A percentile compares a stretch with the other conserved stretches of the same genome.
Conservation (phyloP, 495 filamentous ascomycete species). For the Neurospora tetraspora region DNA sequence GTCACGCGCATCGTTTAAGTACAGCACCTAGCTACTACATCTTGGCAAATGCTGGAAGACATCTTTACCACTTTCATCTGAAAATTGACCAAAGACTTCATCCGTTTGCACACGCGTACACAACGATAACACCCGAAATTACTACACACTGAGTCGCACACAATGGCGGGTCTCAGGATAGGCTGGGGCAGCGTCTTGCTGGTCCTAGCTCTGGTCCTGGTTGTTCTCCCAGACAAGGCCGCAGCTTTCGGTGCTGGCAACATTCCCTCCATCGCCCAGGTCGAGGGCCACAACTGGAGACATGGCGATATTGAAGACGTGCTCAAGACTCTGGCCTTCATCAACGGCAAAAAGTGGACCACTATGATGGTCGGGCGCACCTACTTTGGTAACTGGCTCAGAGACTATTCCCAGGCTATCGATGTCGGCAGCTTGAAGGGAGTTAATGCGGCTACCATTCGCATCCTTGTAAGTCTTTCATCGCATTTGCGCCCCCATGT, state of each 20-base stretch:
- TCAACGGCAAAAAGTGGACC: constrained; percentile 92
- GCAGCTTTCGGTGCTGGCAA: constrained; percentile 91
- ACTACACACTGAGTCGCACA: not conserved
- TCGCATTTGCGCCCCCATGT: constrained; percentile 12
- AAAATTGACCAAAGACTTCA: not conserved
- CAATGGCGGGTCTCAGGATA: constrained; percentile 30
- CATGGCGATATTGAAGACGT: constrained; percentile 94
- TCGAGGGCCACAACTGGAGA: constrained; percentile 93
- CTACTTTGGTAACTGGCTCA: constrained; percentile 81
- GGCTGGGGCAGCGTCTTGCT: constrained; percentile 37
- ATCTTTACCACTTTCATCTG: not conserved
- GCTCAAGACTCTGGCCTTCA: constrained; percentile 77
- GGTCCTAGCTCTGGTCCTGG: constrained; percentile 39
- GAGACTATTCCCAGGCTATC: constrained; percentile 78
- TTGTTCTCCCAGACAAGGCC: constrained; percentile 53
- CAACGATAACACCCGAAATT: not conserved
- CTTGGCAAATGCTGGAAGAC: not conserved
- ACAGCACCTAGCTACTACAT: not conserved
- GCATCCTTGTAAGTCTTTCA: constrained; percentile 48
- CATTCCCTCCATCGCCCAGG: constrained; percentile 83
- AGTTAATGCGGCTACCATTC: constrained; percentile 81
- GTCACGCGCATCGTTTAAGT: not conserved
- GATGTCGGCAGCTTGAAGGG: constrained; percentile 86
- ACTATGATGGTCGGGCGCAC: constrained; percentile 78
- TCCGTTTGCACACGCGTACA: not conserved